Percentiles rank a stretch among this genome's conserved stretches.
phyloP scores from a whole-genome alignment of 129 eudicot species.

The Lactuca saligna region DNA sequence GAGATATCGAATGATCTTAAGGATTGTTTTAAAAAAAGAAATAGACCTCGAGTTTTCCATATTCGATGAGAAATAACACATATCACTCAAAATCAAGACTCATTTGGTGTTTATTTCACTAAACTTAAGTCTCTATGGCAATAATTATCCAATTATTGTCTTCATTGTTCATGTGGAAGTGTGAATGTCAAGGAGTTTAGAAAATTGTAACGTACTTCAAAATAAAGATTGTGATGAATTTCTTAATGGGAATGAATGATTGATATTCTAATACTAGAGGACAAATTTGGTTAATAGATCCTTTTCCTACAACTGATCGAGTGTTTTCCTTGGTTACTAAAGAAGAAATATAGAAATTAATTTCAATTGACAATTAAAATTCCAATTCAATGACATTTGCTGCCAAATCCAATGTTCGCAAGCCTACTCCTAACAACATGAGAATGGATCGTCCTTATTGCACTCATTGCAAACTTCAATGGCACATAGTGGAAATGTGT shows the following conservation, averaged over 20 bases:
- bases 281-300: slow-evolving; percentile 1
- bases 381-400: neutral
- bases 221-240: neutral
- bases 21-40: too few species aligned
- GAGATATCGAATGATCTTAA: too few species aligned
- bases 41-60: too few species aligned
- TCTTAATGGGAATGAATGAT: slow-evolving; percentile 3
- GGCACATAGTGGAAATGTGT: too few species aligned
- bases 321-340: neutral
- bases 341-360: neutral
- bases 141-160: neutral
- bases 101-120: neutral
- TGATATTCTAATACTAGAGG: neutral
- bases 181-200: neutral
- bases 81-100: too few species aligned
- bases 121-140: neutral
- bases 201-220: neutral
- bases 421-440: neutral
- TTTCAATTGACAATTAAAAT: neutral
- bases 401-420: neutral
- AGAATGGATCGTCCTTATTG: too few species aligned
- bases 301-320: neutral
- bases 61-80: too few species aligned
- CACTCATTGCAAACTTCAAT: too few species aligned
- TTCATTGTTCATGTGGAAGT: neutral